These are phyloP conservation scores for Boletus eberwhitei DNA, from an alignment of 768 basidiomycete genomes.

Conservation along the genomic window DNA sequence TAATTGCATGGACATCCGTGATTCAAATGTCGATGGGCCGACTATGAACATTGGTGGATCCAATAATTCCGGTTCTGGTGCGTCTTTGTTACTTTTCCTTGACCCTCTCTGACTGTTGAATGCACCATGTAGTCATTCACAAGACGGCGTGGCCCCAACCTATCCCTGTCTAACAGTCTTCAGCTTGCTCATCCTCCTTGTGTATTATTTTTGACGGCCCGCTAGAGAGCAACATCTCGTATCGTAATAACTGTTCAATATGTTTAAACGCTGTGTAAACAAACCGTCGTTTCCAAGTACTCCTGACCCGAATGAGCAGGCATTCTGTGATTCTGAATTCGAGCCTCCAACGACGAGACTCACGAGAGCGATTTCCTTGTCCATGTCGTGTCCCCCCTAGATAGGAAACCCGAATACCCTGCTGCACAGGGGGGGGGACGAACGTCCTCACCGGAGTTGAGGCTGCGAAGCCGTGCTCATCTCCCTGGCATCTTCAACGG, in stretches of 20 bases:
- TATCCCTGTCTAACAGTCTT: neutral
- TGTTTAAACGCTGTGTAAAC: neutral
- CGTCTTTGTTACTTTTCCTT: neutral
- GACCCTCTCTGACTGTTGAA: neutral
- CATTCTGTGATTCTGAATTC: neutral
- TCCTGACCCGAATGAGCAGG: neutral
- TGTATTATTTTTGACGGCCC: neutral
- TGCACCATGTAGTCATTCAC: slow-evolving; percentile 9
- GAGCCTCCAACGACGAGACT: neutral
- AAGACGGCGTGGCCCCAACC: neutral
- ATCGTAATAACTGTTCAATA: neutral
- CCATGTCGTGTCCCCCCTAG: neutral
- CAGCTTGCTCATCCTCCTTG: neutral
- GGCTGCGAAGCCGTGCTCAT: no score
- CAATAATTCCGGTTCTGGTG: slow-evolving; percentile 9
- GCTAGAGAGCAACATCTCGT: neutral
- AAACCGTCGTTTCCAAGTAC: no score
- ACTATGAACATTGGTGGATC: slow-evolving; percentile 7
- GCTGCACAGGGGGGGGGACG: no score
- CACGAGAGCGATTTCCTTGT: neutral
- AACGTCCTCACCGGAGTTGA: no score
- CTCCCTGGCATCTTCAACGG: no score
- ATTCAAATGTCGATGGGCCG: neutral
- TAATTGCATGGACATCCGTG: neutral
- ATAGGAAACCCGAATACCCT: neutral